Evolutionary conservation across 768 basidiomycete genomes (phyloP).

Genomic region (Mycena filopes): DNA sequence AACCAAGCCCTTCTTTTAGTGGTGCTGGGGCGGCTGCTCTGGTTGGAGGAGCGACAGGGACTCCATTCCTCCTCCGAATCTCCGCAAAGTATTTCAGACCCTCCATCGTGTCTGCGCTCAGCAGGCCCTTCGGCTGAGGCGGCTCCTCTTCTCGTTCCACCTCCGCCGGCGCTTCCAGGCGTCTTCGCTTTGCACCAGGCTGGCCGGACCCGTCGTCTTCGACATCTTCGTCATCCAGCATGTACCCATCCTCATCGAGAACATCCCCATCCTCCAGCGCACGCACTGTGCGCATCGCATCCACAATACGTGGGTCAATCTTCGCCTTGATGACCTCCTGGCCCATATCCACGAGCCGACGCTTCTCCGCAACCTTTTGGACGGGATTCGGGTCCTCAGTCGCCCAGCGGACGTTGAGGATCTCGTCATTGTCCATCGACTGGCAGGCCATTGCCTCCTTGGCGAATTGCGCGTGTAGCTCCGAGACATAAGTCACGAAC

Average conservation of each 20-base stretch:
- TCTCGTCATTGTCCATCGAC: slow-evolving; percentile 96
- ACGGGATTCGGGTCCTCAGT: slow-evolving; percentile 98
- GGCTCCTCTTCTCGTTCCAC: slow-evolving; percentile 43
- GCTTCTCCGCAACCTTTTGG: slow-evolving; percentile 87
- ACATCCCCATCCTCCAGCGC: slow-evolving; percentile 87
- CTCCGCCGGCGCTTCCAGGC: slow-evolving; percentile 42
- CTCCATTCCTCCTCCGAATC: slow-evolving; percentile 76
- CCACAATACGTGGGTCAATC: slow-evolving; percentile 89
- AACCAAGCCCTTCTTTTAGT: slow-evolving; percentile 61
- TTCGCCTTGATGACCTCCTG: slow-evolving; percentile 85
- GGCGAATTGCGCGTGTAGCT: slow-evolving; percentile 92
- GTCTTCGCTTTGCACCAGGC: slow-evolving; percentile 48
- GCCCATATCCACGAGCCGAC: slow-evolving; percentile 84
- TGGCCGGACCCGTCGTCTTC: slow-evolving; percentile 46
- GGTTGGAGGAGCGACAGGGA: slow-evolving; percentile 36
- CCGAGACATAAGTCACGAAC: slow-evolving; percentile 93
- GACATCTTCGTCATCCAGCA: slow-evolving; percentile 42
- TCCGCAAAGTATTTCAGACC: slow-evolving; percentile 93
- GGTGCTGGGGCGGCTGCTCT: slow-evolving; percentile 46
- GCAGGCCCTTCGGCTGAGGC: slow-evolving; percentile 63
- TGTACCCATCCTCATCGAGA: slow-evolving; percentile 52
- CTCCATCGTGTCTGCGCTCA: slow-evolving; percentile 88
- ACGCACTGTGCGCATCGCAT: slow-evolving; percentile 86
- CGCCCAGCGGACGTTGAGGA: slow-evolving; percentile 98
- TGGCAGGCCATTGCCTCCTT: slow-evolving; percentile 99